Evolutionary conservation across 805 yeast species (phyloP), one percentile per base, ranked within the genome.

Genomic region (Scheffersomyces stipitis): DNA sequence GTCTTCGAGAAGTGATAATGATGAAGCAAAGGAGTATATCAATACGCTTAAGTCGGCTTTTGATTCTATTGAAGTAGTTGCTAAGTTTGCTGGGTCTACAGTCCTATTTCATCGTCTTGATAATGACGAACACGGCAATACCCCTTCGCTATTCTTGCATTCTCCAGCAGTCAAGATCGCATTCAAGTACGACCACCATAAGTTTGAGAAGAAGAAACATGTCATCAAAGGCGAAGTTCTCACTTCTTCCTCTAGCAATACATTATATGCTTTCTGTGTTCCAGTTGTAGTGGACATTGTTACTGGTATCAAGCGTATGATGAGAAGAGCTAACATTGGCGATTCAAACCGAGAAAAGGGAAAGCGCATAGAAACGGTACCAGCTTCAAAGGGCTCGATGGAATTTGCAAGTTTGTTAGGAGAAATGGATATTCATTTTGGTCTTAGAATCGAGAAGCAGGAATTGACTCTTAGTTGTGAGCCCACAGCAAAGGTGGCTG

Each of bases 401-500:
- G 69, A 75, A 15, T 60, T 63, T 20, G 54, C 52, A 10, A 46
- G 48, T 15, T 22, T 83, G 2, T 55, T 84, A 18, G 66, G 71
- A 28, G 75, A 77, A 18, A 54, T 83, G 36, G 88, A 84, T 44
- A 48, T 87, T 18, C 79, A 78, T 34, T 59, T 85, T 37, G 79
- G 83, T 1, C 45, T 90, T 5, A 69, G 74, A 28, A 74, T 90
- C 35, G 89, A 80, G 15, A 76, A 81, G 23, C 99, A 93, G 55
- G 76, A 75, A 30, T 56, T 93, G 15, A 75, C 84, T 2, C 66
- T 93, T 36, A 85, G 95, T 47, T 93, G 99, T 71, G 91, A 86
- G 42, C 99, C 99, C 1, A 82, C 82, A 13, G 98, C 98, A 0
- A 88, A 86, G 54, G 93, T 93, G 2, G 89, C 88, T 26, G 95